Base-by-base conservation (phyloP, 2,329 filamentous ascomycete genomes). In the Fulvia fulva region DNA sequence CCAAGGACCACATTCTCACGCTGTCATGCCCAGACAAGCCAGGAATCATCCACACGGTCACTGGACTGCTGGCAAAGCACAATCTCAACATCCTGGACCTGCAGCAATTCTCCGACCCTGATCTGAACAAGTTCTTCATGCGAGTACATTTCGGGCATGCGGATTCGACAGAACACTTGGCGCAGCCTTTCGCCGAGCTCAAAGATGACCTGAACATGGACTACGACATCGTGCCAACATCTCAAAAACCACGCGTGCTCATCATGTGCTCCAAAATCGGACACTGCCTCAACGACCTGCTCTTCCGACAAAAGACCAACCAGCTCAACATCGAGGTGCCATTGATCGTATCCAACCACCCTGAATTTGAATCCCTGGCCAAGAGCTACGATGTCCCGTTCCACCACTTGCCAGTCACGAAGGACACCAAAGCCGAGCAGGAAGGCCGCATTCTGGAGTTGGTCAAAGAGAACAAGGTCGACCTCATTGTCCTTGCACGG, bases 181-280 rank as follows among this genome's bases (percentile, higher is more conserved):
- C 70, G 7, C 73, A 71, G 56, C 80, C 83, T 6, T 87, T 93
- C 67, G 75, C 78, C 26, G 74, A 79, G 44, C 83, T 90, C 53
- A 87, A 87, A 2, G 67, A 76, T 53, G 79, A 86, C 25, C 83
- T 90, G 76, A 70, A 79, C 58, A 88, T 91, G 85, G 79, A 85
- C 67, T 91, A 88, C 77, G 81, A 89, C 67, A 81, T 94, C 67
- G 82, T 86, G 14, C 83, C 87, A 3, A 82, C 85, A 12, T 77
- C 84, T 51, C 80, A 85, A 68, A 91, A 91, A 77, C 86, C 87
- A 57, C 83, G 86, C 64, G 87, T 92, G 51, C 79, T 94, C 67
- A 90, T 94, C 79, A 93, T 94, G 89, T 90, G 93, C 28, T 92
- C 89, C 69, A 92, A 92, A 78, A 92, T 91, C 68, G 90, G 89